phyloP scores from a whole-genome alignment of 345 rosid species.

The Dipteronia sinensis region DNA sequence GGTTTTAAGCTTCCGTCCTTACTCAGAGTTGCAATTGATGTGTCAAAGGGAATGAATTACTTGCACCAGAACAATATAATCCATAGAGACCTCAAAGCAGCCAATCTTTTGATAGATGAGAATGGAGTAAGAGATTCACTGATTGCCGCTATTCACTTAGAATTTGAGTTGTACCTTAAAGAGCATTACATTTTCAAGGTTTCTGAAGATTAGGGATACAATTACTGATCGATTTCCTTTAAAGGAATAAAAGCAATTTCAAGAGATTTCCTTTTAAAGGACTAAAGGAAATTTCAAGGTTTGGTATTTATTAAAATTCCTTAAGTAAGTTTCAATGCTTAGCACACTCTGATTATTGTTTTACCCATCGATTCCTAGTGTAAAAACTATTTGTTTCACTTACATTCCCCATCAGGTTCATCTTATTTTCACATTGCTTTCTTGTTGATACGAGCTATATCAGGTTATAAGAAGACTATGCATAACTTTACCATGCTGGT shows the following conservation, averaged over 20 bases:
- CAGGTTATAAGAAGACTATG: slow-evolving; percentile 10
- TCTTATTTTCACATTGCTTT: slow-evolving; percentile 7
- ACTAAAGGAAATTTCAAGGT: neutral
- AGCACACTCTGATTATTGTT: neutral
- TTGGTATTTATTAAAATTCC: neutral
- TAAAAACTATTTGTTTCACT: neutral
- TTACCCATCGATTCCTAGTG: neutral
- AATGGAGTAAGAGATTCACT: slow-evolving; percentile 51
- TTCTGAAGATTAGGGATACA: neutral
- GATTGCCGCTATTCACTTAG: slow-evolving; percentile 9
- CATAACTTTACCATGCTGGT: slow-evolving; percentile 4
- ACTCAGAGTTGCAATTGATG: slow-evolving; percentile 64
- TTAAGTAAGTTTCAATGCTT: neutral
- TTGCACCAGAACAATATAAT: slow-evolving; percentile 58
- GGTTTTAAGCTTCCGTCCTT: slow-evolving; percentile 50
- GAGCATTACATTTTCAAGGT: neutral
- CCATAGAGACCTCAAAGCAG: slow-evolving; percentile 68
- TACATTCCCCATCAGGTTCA: slow-evolving; percentile 8
- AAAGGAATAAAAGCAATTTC: neutral
- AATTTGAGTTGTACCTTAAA: neutral
- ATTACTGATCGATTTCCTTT: neutral
- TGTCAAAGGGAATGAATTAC: slow-evolving; percentile 72
- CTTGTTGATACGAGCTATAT: slow-evolving; percentile 12
- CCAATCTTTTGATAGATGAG: slow-evolving; percentile 74
- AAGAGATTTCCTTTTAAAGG: neutral